phyloP scores from a whole-genome alignment of 1,284 basidiomycete species.

The Trichosporon ovoides region DNA sequence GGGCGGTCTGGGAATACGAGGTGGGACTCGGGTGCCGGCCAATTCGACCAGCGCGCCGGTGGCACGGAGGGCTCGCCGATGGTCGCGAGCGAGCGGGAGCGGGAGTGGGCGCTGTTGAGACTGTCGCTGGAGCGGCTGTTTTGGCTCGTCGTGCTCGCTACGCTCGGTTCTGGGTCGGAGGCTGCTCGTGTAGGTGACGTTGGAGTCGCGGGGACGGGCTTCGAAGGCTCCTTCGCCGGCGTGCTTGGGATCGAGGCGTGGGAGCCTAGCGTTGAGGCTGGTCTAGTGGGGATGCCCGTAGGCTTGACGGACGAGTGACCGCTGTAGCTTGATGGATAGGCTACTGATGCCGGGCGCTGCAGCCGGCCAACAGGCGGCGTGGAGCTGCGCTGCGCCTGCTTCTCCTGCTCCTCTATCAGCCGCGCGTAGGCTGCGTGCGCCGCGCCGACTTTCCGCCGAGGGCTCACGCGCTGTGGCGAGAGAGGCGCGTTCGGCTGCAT shows the following conservation, averaged over 20 bases:
- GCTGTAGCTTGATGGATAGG: neutral
- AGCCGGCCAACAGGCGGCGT: neutral
- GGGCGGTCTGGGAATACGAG: neutral
- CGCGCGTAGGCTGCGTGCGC: neutral
- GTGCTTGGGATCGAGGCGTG: too few species aligned
- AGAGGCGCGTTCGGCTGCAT: conserved; percentile 2
- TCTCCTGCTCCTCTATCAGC: neutral
- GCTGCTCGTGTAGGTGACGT: too few species aligned
- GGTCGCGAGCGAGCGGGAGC: neutral
- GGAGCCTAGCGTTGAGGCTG: too few species aligned
- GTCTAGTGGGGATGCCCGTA: too few species aligned
- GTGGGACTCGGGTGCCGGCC: neutral
- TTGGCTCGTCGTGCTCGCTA: too few species aligned
- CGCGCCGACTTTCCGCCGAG: neutral
- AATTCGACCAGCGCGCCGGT: too few species aligned
- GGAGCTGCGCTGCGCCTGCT: neutral
- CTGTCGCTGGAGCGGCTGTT: too few species aligned
- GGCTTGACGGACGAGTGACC: neutral
- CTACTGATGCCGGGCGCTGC: neutral
- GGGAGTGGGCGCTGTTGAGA: neutral
- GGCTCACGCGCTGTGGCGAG: neutral
- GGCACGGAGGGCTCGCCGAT: neutral
- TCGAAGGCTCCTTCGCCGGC: too few species aligned
- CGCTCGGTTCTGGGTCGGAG: too few species aligned
- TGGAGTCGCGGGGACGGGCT: too few species aligned